phyloP scores from a whole-genome alignment of 805 yeast genomes.

The Torulaspora franciscae region DNA sequence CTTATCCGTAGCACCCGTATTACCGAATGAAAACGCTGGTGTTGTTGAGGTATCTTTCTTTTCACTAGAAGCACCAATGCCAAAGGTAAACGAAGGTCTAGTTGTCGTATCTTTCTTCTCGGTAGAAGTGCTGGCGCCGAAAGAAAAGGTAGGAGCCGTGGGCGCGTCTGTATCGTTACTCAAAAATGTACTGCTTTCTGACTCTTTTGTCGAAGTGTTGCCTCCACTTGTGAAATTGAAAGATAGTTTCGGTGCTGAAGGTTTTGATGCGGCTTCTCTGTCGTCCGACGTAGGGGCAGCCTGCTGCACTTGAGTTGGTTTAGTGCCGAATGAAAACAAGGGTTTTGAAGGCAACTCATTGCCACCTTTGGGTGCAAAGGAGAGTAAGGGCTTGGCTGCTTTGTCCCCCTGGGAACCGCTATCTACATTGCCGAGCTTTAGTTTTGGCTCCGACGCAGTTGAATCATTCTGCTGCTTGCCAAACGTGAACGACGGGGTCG shows the following conservation, averaged over 20 bases:
- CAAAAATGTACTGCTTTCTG: neutral
- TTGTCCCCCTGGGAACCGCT: neutral
- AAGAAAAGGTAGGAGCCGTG: constrained; percentile 10
- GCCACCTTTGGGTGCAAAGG: neutral
- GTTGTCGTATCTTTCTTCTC: neutral
- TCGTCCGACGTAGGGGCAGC: neutral
- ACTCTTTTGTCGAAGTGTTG: neutral
- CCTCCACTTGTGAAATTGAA: neutral
- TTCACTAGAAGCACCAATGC: neutral
- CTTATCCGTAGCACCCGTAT: neutral
- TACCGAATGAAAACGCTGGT: constrained; percentile 2
- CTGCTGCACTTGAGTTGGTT: neutral
- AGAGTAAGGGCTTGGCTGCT: neutral
- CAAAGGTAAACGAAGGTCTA: neutral
- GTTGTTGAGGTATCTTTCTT: neutral
- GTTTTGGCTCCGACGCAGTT: neutral
- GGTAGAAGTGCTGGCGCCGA: constrained; percentile 2
- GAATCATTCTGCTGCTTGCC: constrained; percentile 3
- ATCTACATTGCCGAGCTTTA: neutral
- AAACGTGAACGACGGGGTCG: constrained; percentile 13
- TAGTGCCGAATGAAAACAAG: constrained; percentile 14
- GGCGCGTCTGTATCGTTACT: neutral
- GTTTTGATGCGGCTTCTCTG: neutral
- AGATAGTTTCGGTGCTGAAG: neutral
- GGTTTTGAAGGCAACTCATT: constrained; percentile 2